Conservation (phyloP, 1,284 basidiomycete genomes). For the Apiotrichum siamense region DNA sequence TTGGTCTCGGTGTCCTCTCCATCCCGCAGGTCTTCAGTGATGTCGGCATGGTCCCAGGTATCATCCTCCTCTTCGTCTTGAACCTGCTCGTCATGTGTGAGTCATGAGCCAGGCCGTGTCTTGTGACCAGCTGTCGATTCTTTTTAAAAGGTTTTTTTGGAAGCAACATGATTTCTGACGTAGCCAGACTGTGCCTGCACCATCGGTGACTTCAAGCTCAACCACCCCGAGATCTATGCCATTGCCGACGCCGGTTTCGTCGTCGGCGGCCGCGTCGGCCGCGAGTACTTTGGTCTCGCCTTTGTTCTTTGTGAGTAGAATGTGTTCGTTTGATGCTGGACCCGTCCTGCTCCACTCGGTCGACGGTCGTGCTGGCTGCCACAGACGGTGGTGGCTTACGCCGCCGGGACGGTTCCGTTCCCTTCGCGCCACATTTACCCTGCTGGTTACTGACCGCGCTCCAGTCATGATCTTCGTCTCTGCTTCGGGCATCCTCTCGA, state of each 20-base stretch:
- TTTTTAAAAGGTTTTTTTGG: no score
- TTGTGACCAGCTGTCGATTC: not conserved
- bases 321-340: not conserved
- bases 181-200: constrained; percentile 27
- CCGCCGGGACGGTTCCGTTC: no score
- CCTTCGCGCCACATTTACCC: no score
- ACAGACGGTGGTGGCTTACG: no score
- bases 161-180: constrained; percentile 1
- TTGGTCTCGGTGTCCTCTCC: constrained; percentile 34
- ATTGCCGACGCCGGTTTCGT: constrained; percentile 29
- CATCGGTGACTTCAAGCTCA: constrained; percentile 38
- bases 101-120: not conserved
- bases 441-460: not conserved
- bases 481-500: constrained; percentile 28
- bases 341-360: no score
- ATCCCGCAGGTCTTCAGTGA: constrained; percentile 25
- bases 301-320: constrained; percentile 12
- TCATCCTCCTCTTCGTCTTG: constrained; percentile 35
- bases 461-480: constrained; percentile 25
- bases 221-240: constrained; percentile 35
- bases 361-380: no score
- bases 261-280: constrained; percentile 9
- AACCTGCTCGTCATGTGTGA: constrained; percentile 35
- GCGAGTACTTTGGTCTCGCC: constrained; percentile 10
- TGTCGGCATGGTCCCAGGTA: constrained; percentile 36